These are phyloP conservation scores for Solanum paucissectum DNA, from an alignment of 257 asterid genomes.

Conservation along the genomic window DNA sequence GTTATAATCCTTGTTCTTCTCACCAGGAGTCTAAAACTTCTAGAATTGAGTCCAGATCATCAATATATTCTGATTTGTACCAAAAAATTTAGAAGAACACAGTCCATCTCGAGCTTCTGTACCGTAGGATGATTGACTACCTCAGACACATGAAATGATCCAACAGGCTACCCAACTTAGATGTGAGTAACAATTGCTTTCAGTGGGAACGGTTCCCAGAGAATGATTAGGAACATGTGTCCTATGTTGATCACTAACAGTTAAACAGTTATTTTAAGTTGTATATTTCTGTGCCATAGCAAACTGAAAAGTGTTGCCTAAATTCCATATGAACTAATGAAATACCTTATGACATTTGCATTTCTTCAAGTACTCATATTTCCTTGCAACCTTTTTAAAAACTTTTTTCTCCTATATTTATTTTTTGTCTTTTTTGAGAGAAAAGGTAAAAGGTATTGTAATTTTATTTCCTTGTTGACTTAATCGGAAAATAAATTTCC, in stretches of 20 bases:
- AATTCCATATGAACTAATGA: not conserved
- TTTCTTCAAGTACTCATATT: not conserved
- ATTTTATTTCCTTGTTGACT: not conserved
- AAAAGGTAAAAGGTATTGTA: not conserved
- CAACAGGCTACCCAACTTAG: not conserved
- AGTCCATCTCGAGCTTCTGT: not conserved
- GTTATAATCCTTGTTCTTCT: not conserved
- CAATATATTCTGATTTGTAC: not conserved
- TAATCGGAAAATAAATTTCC: not conserved
- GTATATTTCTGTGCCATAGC: not conserved
- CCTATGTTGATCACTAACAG: not conserved
- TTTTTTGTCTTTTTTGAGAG: constrained; percentile 3
- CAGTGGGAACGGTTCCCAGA: not conserved
- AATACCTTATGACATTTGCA: not conserved
- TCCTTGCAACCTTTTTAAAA: not conserved
- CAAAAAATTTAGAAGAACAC: not conserved
- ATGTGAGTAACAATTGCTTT: not conserved
- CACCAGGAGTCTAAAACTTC: not conserved
- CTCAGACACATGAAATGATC: not conserved
- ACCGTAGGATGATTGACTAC: not conserved
- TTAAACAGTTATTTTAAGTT: not conserved
- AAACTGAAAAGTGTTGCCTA: not conserved
- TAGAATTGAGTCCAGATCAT: not conserved
- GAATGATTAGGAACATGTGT: not conserved
- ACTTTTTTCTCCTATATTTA: not conserved